Conservation (phyloP, 83 land plant species). For the Picea engelmannii region DNA sequence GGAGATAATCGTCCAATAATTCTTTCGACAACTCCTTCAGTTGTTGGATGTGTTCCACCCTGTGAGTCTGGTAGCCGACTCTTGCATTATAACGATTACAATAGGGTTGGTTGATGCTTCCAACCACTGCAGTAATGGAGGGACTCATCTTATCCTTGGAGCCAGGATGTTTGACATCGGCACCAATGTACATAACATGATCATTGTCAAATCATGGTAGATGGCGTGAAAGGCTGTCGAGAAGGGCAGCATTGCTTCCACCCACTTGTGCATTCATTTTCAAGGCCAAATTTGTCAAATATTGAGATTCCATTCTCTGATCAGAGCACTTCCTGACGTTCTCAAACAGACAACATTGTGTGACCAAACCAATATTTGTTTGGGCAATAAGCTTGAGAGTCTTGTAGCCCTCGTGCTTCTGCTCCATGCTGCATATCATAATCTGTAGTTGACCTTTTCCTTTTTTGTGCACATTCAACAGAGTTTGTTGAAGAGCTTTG, state of each 20-base stretch:
- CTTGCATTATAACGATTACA: constrained; percentile 43
- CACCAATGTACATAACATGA: too few relatives aligned
- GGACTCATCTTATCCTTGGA: too few relatives aligned
- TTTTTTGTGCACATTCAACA: constrained; percentile 9
- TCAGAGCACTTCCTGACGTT: constrained; percentile 44
- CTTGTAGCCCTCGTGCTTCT: constrained; percentile 49
- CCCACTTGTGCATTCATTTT: constrained; percentile 66
- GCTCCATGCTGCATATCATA: constrained; percentile 51
- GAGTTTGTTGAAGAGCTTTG: constrained; percentile 18
- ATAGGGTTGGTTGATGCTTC: too few relatives aligned
- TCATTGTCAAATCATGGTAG: constrained; percentile 32
- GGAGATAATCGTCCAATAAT: constrained; percentile 36
- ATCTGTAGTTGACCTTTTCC: constrained; percentile 27
- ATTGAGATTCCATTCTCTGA: constrained; percentile 23
- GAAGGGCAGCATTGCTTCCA: constrained; percentile 46
- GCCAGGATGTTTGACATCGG: too few relatives aligned
- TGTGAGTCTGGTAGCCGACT: constrained; percentile 59
- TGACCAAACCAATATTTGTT: constrained; percentile 61
- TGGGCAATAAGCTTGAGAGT: constrained; percentile 69
- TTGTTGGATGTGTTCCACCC: constrained; percentile 60
- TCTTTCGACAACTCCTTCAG: constrained; percentile 64
- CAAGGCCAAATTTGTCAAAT: constrained; percentile 73
- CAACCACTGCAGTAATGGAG: too few relatives aligned
- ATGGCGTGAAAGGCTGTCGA: constrained; percentile 41
- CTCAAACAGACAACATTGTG: constrained; percentile 70